Percentiles rank a stretch among this genome's conserved stretches.
phyloP scores from a whole-genome alignment of 129 eudicot genomes.

The Arctium lappa region DNA sequence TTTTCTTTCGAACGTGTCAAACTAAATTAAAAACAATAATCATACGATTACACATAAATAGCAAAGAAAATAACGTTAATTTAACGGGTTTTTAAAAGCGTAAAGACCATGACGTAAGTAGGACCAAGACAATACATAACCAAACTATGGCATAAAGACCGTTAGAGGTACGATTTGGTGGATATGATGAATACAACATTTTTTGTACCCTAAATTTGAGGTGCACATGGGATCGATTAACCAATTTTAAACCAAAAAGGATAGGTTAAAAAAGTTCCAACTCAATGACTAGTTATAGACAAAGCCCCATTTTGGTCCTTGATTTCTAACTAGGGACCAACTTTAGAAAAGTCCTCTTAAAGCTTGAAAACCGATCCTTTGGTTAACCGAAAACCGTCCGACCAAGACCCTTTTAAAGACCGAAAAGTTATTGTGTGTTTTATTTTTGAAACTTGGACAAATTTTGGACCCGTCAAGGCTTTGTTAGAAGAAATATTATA shows the following conservation, averaged over 20 bases:
- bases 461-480: neutral
- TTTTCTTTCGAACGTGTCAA: neutral
- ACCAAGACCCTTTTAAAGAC: neutral
- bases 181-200: neutral
- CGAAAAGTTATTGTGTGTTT: too few species aligned
- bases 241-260: neutral
- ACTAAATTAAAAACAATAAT: neutral
- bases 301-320: neutral
- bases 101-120: neutral
- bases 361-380: neutral
- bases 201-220: neutral
- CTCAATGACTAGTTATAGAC: neutral
- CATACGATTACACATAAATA: neutral
- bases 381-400: neutral
- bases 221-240: neutral
- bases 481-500: neutral
- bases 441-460: too few species aligned
- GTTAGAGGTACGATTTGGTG: too few species aligned
- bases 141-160: neutral
- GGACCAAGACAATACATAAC: neutral
- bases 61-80: neutral
- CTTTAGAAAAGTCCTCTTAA: neutral
- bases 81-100: neutral
- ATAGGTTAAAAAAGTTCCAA: neutral
- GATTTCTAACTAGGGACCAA: too few species aligned